Evolutionary conservation across 192 early-diverging fungal species (phyloP).

Genomic region (Phlyctochytrium planicorne): DNA sequence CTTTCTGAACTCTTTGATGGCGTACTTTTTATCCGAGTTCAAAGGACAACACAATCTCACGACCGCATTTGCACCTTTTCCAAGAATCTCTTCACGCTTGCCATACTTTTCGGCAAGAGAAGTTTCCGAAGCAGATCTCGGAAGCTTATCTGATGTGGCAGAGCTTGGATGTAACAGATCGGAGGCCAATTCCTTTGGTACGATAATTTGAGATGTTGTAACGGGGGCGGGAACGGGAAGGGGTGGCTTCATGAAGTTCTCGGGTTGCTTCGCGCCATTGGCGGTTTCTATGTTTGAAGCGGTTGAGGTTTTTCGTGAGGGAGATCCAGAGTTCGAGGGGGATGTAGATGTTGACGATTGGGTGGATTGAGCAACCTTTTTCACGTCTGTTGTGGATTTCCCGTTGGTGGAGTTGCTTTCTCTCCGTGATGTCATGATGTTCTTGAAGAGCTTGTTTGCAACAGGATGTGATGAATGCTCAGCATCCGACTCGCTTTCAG

Average conservation of each 20-base stretch:
- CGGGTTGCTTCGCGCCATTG: not conserved
- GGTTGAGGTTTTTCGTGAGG: not conserved
- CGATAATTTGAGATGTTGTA: not conserved
- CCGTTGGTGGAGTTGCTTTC: not conserved
- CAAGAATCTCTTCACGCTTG: slow-evolving; percentile 37
- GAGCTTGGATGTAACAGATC: slow-evolving; percentile 7
- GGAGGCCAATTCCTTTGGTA: not conserved
- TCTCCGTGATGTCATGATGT: slow-evolving; percentile 14
- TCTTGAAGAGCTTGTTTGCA: slow-evolving; percentile 16
- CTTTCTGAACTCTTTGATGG: slow-evolving; percentile 94
- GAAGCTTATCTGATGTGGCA: not conserved
- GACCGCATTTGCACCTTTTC: slow-evolving; percentile 51
- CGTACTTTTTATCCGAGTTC: slow-evolving; percentile 63
- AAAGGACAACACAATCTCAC: slow-evolving; percentile 57
- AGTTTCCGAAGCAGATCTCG: slow-evolving; percentile 32
- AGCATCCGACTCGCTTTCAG: slow-evolving; percentile 14
- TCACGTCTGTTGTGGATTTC: not conserved
- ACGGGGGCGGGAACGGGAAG: not conserved
- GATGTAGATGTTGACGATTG: no score
- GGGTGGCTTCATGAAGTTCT: not conserved
- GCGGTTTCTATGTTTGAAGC: not conserved
- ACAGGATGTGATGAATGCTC: not conserved
- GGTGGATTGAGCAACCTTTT: not conserved
- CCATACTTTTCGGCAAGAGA: slow-evolving; percentile 57
- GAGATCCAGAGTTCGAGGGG: not conserved